Percentiles rank a stretch among this genome's conserved stretches.
phyloP scores from a whole-genome alignment of 352 stramenopile genomes.

The Pythium grandisporangium region DNA sequence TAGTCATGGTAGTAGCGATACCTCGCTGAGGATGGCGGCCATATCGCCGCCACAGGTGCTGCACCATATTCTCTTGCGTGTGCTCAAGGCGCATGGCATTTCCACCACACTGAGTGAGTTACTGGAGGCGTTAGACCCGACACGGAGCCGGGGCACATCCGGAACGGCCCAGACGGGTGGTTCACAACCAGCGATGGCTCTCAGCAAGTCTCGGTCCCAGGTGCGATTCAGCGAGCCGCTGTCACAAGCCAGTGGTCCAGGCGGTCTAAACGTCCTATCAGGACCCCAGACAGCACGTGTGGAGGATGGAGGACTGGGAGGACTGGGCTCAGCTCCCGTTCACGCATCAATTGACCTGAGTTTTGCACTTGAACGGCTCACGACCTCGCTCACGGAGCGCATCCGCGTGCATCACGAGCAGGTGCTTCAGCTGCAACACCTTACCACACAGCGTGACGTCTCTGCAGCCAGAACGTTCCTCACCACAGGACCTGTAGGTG shows the following conservation, averaged over 20 bases:
- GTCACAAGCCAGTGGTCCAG: not conserved
- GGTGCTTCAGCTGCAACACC: slow-evolving; percentile 15
- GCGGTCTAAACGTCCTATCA: not conserved
- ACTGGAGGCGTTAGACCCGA: slow-evolving; percentile 10
- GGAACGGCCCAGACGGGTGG: not conserved
- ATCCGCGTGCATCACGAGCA: slow-evolving; percentile 8
- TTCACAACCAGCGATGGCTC: too few species aligned
- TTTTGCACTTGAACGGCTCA: slow-evolving; percentile 9
- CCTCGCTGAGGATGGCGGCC: slow-evolving; percentile 3
- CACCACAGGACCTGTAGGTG: too few species aligned
- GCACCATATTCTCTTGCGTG: slow-evolving; percentile 19
- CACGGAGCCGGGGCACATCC: not conserved
- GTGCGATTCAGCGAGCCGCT: too few species aligned
- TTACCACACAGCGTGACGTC: slow-evolving; percentile 8
- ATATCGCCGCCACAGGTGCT: too few species aligned
- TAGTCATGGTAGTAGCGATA: too few species aligned
- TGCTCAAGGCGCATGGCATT: slow-evolving; percentile 24
- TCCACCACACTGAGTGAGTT: slow-evolving; percentile 18
- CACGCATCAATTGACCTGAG: slow-evolving; percentile 3
- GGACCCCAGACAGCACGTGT: not conserved
- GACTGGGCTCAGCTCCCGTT: not conserved
- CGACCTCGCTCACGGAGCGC: not conserved
- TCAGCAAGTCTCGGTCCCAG: not conserved
- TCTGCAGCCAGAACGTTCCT: slow-evolving; percentile 21
- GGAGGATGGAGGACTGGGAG: too few species aligned